Base-by-base conservation (phyloP, 2,329 filamentous ascomycete genomes). In the Fusarium nelsonii region DNA sequence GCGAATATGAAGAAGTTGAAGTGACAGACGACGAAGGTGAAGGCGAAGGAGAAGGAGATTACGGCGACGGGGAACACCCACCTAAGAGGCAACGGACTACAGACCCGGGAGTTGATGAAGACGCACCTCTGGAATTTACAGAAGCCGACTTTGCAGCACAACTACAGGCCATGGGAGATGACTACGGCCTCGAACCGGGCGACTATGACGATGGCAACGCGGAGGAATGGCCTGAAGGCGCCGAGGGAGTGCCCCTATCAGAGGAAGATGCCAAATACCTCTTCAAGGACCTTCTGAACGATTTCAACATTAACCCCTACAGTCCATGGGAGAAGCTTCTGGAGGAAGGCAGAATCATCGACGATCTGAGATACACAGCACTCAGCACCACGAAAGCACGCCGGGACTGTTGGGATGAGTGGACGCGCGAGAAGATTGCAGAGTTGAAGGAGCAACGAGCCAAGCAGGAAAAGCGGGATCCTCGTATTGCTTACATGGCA, bases 111-210 rank as follows among this genome's bases (percentile, higher is more conserved):
- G 84, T 62, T 70, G 84, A 71, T 83, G 41, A 85, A 83, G 65
- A 82, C 2, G 80, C 78, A 1, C 84, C 87, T 1, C 81, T 96
- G 9, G 95, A 97, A 74, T 97, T 97, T 74, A 92, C 92, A 58
- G 96, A 98, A 78, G 95, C 94, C 54, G 96, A 99, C 75, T 97
- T 99, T 73, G 94, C 93, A 36, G 94, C 91, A 76, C 96, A 99
- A 76, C 84, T 99, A 14, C 92, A 92, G 54, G 90, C 92, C 28
- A 97, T 97, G 92, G 93, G 92, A 55, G 87, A 92, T 70, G 90
- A 93, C n/a, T 94, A 94, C 71, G 92, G 89, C 1, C 84, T 94
- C 32, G 92, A 93, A 39, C 89, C 89, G 0, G 92, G 89, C 51
- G 91, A 94, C 74, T 93, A 93, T 75, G 91, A 90, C 60, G 90